Conservation (phyloP, 2,329 filamentous ascomycete species). For the Penicillium sp. region DNA sequence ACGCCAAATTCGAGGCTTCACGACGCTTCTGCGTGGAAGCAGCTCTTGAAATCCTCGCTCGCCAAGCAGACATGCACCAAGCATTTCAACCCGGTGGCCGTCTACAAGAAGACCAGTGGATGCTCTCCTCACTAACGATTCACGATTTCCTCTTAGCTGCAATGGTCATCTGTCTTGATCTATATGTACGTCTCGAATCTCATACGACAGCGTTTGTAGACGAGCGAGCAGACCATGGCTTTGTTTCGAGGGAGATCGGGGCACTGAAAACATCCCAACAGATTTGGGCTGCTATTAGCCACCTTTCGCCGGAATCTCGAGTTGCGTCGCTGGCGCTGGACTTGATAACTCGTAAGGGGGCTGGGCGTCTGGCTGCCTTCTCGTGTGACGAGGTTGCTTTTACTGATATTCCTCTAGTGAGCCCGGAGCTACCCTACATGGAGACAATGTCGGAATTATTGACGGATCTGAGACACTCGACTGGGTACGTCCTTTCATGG, state of each 20-base stretch:
- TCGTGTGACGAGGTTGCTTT: background rate
- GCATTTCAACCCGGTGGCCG: slow-evolving; percentile 52
- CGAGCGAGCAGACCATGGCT: background rate
- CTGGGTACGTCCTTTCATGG: slow-evolving; percentile 10
- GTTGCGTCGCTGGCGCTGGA: slow-evolving; percentile 14
- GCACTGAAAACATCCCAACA: slow-evolving; percentile 12
- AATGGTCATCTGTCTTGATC: slow-evolving; percentile 54
- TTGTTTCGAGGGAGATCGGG: slow-evolving; percentile 5
- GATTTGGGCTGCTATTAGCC: slow-evolving; percentile 12
- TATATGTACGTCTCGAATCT: slow-evolving; percentile 8
- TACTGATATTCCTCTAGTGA: background rate
- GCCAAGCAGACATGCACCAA: slow-evolving; percentile 49
- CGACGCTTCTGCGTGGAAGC: slow-evolving; percentile 45
- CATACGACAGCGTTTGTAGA: background rate
- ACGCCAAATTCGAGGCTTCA: slow-evolving; percentile 37
- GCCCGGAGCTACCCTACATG: slow-evolving; percentile 11
- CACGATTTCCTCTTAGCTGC: slow-evolving; percentile 61
- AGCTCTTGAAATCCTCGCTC: slow-evolving; percentile 47
- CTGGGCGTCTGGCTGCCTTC: slow-evolving; percentile 1
- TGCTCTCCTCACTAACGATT: slow-evolving; percentile 54
- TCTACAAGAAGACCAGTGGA: slow-evolving; percentile 54
- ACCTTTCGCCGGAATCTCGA: slow-evolving; percentile 8
- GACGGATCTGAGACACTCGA: slow-evolving; percentile 18
- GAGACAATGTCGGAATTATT: slow-evolving; percentile 21
- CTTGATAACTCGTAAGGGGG: slow-evolving; percentile 18